Base-by-base conservation (phyloP, 108 stramenopile species). In the Fistulifera pelliculosa region DNA sequence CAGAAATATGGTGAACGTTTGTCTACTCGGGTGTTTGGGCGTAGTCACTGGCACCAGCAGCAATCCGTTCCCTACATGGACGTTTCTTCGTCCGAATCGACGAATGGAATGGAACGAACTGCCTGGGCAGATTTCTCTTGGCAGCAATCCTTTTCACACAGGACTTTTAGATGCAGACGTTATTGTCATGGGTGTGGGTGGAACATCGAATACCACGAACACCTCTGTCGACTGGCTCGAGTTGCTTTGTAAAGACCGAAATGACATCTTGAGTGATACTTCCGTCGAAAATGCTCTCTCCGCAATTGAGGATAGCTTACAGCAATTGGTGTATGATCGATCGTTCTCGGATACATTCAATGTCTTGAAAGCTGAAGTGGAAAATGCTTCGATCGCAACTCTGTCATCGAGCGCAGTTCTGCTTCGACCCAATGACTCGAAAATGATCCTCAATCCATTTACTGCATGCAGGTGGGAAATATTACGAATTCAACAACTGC, bases 81-180 rank as follows among this genome's bases (percentile, higher is more conserved):
- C 83, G 1, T 93, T 74, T 64, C 84, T 88, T 56, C 63, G 66
- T 19, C 74, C 80, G 7, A 88, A 87, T 52, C 69, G 67, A 10
- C 56, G 68, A 5, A 93, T 93, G 87, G 76, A 70, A n/a, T 86
- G 81, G 81, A 78, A 52, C 40, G 69, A 67, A 19, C 54, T 85
- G 22, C 35, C 67, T 26, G 8, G 6, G 31, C 31, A 35, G 3
- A 50, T 19, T 14, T 39, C 41, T 17, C 22, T 57, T 7, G 47
- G 41, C 12, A 35, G 31, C 31, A 35, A 35, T 8, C 31, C 31
- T 3, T 35, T 35, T 35, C 31, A 35, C 8, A 60, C 38, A 27
- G 52, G 66, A 18, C 41, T 38, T 42, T 35, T 35, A 35, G 31
- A 35, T 35, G 70, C 85, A 12, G 89, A 87, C 64, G 55, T 83